Conservation (phyloP, 2,329 filamentous ascomycete genomes). For the Trichoderma gracile region DNA sequence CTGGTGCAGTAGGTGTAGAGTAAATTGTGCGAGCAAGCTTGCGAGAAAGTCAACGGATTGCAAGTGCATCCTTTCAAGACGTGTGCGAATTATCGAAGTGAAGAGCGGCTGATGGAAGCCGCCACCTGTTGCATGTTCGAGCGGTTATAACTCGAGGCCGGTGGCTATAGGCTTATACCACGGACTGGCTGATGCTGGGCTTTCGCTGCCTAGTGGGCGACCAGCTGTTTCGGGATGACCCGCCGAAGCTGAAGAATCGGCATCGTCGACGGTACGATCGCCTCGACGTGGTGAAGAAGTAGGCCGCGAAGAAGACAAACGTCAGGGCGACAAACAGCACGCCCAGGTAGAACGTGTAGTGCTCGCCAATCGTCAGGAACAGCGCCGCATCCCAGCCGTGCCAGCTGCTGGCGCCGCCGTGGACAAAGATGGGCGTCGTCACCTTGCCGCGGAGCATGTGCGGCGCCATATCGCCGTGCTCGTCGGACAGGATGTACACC, state of each 20-base stretch:
- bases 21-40: neutral
- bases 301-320: slow-evolving; percentile 12
- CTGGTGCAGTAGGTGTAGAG: slow-evolving; percentile 11
- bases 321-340: slow-evolving; percentile 23
- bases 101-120: neutral
- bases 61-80: neutral
- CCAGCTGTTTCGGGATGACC: slow-evolving; percentile 20
- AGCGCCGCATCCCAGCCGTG: slow-evolving; percentile 33
- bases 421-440: slow-evolving; percentile 31
- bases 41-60: neutral
- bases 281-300: slow-evolving; percentile 18
- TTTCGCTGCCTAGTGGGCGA: slow-evolving; percentile 24
- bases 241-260: slow-evolving; percentile 20
- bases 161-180: neutral
- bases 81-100: neutral
- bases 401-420: slow-evolving; percentile 34
- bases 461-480: slow-evolving; percentile 30
- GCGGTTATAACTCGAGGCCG: neutral
- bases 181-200: slow-evolving; percentile 23
- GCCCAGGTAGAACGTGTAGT: slow-evolving; percentile 27
- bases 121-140: neutral
- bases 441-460: slow-evolving; percentile 33
- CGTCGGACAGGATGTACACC: slow-evolving; percentile 27
- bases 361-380: slow-evolving; percentile 30
- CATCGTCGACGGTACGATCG: slow-evolving; percentile 22